phyloP scores from a whole-genome alignment of 257 asterid species.

The Sherardia arvensis region DNA sequence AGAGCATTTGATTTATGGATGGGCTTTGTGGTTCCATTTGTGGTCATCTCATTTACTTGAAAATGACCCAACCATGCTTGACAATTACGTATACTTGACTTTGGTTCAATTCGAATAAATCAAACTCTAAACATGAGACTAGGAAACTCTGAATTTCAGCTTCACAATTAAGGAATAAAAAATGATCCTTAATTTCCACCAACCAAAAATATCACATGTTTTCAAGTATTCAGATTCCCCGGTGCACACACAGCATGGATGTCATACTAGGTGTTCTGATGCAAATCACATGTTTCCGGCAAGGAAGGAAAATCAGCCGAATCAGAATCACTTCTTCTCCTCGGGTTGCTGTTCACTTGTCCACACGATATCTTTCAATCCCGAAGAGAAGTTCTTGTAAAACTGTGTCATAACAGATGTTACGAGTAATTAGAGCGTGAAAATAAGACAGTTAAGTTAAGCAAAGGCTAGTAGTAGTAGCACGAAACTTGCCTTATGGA shows the following conservation, averaged over 20 bases:
- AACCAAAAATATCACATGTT: background rate
- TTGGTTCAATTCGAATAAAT: background rate
- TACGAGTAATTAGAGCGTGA: too few species aligned
- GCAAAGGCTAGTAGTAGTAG: background rate
- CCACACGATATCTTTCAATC: conserved; percentile 71
- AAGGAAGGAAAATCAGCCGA: background rate
- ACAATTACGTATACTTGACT: background rate
- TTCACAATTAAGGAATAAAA: background rate
- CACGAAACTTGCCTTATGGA: conserved; percentile 51
- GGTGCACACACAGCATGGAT: background rate
- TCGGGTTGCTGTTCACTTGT: conserved; percentile 34
- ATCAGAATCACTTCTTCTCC: conserved; percentile 23
- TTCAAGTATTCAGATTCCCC: background rate
- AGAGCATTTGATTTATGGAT: too few species aligned
- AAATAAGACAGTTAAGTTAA: too few species aligned
- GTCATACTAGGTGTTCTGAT: background rate
- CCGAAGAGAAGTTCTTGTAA: conserved; percentile 62
- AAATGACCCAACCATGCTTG: background rate
- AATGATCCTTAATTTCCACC: background rate
- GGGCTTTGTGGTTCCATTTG: background rate
- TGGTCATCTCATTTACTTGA: background rate
- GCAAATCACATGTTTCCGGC: background rate
- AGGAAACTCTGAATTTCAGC: background rate
- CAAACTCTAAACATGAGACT: background rate
- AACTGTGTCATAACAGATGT: conserved; percentile 40